Percentiles rank a stretch among this genome's conserved stretches.
These are phyloP conservation scores for Neonectria neomacrospora DNA, from an alignment of 2,329 filamentous ascomycete genomes.

Conservation along the genomic window DNA sequence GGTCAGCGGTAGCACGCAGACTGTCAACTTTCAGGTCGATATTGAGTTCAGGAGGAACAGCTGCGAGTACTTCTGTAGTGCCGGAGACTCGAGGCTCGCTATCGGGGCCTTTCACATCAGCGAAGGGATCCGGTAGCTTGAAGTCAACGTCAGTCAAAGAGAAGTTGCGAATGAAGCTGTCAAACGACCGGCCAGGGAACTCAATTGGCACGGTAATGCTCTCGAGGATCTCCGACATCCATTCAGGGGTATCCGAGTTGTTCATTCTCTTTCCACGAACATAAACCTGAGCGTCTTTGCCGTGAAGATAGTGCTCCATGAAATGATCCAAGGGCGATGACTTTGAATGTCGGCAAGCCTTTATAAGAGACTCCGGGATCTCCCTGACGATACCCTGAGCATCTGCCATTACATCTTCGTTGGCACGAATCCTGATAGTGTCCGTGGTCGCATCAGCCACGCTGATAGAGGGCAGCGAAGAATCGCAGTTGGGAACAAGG, in stretches of 20 bases:
- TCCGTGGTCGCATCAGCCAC: slow-evolving; percentile 81
- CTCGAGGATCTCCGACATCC: slow-evolving; percentile 83
- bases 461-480: slow-evolving; percentile 77
- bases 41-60: slow-evolving; percentile 86
- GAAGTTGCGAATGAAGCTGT: slow-evolving; percentile 87
- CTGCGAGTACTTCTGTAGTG: slow-evolving; percentile 81
- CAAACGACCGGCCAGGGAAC: slow-evolving; percentile 83
- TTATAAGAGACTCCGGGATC: slow-evolving; percentile 78
- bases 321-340: slow-evolving; percentile 88
- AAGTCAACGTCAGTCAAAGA: slow-evolving; percentile 88
- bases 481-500: slow-evolving; percentile 82
- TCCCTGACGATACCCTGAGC: slow-evolving; percentile 78
- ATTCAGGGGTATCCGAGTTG: slow-evolving; percentile 76
- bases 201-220: slow-evolving; percentile 86
- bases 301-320: slow-evolving; percentile 83
- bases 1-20: slow-evolving; percentile 81
- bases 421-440: slow-evolving; percentile 73
- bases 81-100: slow-evolving; percentile 84
- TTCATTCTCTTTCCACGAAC: slow-evolving; percentile 81
- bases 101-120: slow-evolving; percentile 78
- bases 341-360: slow-evolving; percentile 78
- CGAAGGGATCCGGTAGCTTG: slow-evolving; percentile 81
- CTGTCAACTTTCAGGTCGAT: slow-evolving; percentile 82
- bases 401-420: slow-evolving; percentile 73
- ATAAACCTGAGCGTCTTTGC: slow-evolving; percentile 81